Base-by-base conservation (phyloP, 208 protist genomes). In the Trypanosoma caninum region DNA sequence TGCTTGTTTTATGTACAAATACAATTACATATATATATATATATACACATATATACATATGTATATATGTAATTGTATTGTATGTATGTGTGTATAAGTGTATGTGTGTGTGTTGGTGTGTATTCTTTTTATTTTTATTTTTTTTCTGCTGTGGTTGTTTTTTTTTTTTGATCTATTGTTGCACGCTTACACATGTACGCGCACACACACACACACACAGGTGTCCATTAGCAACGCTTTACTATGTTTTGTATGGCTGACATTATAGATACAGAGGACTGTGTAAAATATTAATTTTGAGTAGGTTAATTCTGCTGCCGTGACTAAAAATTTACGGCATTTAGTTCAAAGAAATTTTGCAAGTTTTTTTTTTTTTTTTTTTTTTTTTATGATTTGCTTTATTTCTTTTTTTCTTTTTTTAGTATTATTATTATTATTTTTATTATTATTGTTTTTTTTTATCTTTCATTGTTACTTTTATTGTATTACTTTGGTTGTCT, bases 11-110 rank as follows among this genome's bases (percentile, higher is more conserved):
- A n/a, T n/a, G n/a, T n/a, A 38, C 13, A 34, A 34, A 7, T 16
- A 54, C 13, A 37, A 54, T 9, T 34, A 54, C 27, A 54, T n/a
- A n/a, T n/a, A n/a, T n/a, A 34, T n/a, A 54, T 27, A 57, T 11
- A 35, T 8, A 28, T 34, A 53, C 22, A 53, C 9, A 25, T 22
- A 23, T 20, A 57, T 42, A 57, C 22, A 53, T 7, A 31, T 28
- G 7, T 27, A 22, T 18, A 22, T 18, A 10, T 27, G 42, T 6
- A 18, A 18, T 48, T 7, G 14, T 41, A 25, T n/a, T 16, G 40
- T 60, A 41, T 37, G 55, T 60, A 60, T 46, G 31, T 59, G 22
- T 38, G 33, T 35, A 22, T 8, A 35, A 10, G 25, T 55, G 28
- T 23, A 20, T 55, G 25, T n/a, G 25, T 8, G 7, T 37, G 11